These are phyloP conservation scores for Bolboschoenus planiculmis DNA, from an alignment of 176 grass and related monocot species.

Conservation along the genomic window DNA sequence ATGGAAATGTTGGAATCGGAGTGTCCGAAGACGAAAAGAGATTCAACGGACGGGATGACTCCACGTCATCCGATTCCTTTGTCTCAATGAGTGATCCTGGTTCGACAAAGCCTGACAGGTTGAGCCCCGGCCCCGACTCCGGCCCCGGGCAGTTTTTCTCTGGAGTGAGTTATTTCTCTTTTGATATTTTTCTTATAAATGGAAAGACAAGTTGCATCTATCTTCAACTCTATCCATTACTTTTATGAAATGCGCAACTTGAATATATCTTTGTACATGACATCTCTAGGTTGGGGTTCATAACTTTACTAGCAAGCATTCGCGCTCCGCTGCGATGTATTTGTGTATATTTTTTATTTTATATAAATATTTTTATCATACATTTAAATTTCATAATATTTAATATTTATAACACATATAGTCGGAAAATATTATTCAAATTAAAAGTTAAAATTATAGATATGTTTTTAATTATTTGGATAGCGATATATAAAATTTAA, in stretches of 20 bases:
- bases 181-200: not conserved
- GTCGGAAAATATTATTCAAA: no score
- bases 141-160: not conserved
- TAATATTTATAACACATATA: no score
- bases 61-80: not conserved
- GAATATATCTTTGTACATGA: not conserved
- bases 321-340: no score
- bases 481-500: no score
- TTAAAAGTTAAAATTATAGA: no score
- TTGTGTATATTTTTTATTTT: no score
- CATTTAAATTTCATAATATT: no score
- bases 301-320: no score
- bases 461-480: no score
- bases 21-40: not conserved
- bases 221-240: not conserved
- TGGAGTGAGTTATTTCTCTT: not conserved
- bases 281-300: not conserved
- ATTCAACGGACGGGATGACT: not conserved
- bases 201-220: not conserved
- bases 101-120: not conserved
- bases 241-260: not conserved
- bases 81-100: not conserved
- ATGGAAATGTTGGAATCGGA: conserved; percentile 7
- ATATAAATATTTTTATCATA: no score
- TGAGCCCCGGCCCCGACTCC: not conserved